Base-by-base conservation (phyloP, 1,284 basidiomycete species). In the Kwoniella shivajii region DNA sequence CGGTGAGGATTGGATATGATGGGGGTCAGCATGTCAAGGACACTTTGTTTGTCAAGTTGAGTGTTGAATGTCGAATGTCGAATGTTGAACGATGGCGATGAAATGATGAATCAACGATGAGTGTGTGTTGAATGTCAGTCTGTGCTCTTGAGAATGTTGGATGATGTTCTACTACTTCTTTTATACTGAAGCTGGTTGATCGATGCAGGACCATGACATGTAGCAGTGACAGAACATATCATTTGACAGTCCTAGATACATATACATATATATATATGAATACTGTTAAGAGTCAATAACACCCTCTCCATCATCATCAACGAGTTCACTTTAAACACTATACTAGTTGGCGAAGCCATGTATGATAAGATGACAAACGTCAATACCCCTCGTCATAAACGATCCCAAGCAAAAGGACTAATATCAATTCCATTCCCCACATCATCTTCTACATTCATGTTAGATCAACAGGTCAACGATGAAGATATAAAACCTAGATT, bases 341-440 rank as follows among this genome's bases (percentile, higher is more conserved):
- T 18, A 51, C 30, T 24, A 3, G 22, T 33, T 6, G 37, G 22
- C 36, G 14, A 18, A 33, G 16, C 24, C 31, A 20, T n/a, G n/a
- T n/a, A n/a, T 29, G 26, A n/a, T 18, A 34, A 36, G 11, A 57
- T 57, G 55, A 30, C 55, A 26, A 55, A 50, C 29, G 14, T 24
- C 49, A 45, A 57, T 41, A 14, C 44, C 13, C 45, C 44, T 18
- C 45, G 46, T 31, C 56, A 58, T 41, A 58, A 54, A 38, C 50
- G 56, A 4, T 58, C 56, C 6, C 36, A 43, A 49, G 51, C 46
- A 9, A 53, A 42, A 27, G 56, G 39, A 5, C 24, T 44, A 24
- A 54, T 58, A 26, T 58, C 56, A 9, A 41, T 54, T 13, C 56
- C 56, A 14, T 49, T 48, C 30, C 56, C 56, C 2, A 58, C 56